Percentiles rank a stretch among this genome's conserved stretches.
Conservation (phyloP, 192 early-diverging fungal species). For the Podila minutissima region DNA sequence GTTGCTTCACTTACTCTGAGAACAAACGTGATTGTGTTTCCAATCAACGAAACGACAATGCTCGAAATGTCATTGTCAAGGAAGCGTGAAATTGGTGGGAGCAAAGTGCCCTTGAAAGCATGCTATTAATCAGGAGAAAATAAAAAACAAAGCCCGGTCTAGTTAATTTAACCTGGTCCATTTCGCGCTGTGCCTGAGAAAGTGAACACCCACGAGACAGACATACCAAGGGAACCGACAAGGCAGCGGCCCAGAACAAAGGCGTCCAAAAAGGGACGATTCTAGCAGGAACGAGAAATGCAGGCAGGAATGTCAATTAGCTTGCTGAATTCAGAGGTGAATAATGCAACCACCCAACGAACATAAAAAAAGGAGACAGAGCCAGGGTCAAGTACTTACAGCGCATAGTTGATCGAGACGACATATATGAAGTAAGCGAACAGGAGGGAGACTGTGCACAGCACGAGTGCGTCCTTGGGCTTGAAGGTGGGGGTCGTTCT, state of each 20-base stretch:
- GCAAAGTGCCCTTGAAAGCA: conserved; percentile 20
- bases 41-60: conserved; percentile 22
- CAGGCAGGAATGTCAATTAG: not conserved
- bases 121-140: conserved; percentile 16
- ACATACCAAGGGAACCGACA: conserved; percentile 40
- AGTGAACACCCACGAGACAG: too few species aligned
- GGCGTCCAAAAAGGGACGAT: conserved; percentile 45
- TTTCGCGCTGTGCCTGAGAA: too few species aligned
- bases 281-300: not conserved
- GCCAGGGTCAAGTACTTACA: conserved; percentile 14
- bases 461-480: conserved; percentile 45
- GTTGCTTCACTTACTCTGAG: too few species aligned
- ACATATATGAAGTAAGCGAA: conserved; percentile 37
- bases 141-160: not conserved
- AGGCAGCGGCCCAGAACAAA: conserved; percentile 43
- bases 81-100: conserved; percentile 10
- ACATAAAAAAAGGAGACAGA: not conserved
- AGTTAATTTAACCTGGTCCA: not conserved
- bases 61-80: conserved; percentile 39
- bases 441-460: conserved; percentile 31
- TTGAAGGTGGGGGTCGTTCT: conserved; percentile 18
- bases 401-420: conserved; percentile 31
- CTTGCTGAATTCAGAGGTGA: not conserved
- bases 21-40: conserved; percentile 10
- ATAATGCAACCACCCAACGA: not conserved